Conservation (phyloP, 2,329 filamentous ascomycete genomes). For the Thielaviopsis populi region DNA sequence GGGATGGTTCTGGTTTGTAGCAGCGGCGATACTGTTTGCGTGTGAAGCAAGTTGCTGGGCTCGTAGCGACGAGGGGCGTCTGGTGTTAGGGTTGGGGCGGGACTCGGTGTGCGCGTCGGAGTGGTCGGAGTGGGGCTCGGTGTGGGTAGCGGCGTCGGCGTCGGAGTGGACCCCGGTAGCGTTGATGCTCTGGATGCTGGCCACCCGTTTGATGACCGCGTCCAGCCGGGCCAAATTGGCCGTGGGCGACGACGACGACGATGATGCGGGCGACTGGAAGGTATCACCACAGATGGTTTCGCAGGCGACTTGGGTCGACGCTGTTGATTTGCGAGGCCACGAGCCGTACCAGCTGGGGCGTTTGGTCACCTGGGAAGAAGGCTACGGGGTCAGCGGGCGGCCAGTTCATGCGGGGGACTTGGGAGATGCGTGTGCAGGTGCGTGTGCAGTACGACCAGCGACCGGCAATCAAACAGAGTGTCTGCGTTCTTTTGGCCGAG, state of each 20-base stretch:
- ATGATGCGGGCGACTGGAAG: slow-evolving; percentile 31
- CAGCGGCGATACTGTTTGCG: neutral
- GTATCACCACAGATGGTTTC: slow-evolving; percentile 47
- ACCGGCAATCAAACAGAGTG: neutral
- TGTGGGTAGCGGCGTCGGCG: too few species aligned
- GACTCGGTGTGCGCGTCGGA: neutral
- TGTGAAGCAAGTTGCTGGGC: neutral
- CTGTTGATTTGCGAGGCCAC: slow-evolving; percentile 43
- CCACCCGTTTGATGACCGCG: slow-evolving; percentile 17
- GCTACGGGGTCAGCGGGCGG: neutral
- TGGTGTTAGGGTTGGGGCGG: neutral
- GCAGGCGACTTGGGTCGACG: slow-evolving; percentile 44
- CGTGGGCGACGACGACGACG: slow-evolving; percentile 27
- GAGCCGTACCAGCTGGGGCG: slow-evolving; percentile 48
- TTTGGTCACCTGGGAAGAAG: slow-evolving; percentile 32
- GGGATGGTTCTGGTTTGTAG: neutral
- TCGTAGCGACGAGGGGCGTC: neutral
- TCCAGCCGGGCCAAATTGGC: slow-evolving; percentile 40
- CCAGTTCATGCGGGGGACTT: neutral
- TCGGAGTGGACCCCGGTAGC: neutral
- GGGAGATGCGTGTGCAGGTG: neutral
- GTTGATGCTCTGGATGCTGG: slow-evolving; percentile 22
- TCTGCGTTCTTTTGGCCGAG: neutral
- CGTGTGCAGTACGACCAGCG: neutral
- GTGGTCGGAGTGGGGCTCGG: neutral